Conservation (phyloP, 768 basidiomycete species). For the Trametes elegans region DNA sequence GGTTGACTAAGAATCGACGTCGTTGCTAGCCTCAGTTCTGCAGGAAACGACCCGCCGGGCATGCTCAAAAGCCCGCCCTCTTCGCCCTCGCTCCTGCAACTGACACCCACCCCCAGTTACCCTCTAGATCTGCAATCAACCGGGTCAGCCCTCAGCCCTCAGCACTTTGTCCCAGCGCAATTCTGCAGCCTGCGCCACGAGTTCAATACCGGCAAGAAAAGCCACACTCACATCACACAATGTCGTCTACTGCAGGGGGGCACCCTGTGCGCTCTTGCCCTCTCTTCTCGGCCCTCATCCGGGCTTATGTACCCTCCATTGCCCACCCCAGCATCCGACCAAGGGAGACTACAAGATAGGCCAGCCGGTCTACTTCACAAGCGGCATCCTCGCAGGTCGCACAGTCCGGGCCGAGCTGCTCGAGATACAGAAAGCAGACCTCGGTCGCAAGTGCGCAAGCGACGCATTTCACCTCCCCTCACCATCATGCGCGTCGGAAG, state of each 20-base stretch:
- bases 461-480: not conserved
- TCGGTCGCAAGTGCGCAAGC: slow-evolving; percentile 59
- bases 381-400: slow-evolving; percentile 61
- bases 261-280: not conserved
- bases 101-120: too few species aligned
- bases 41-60: too few species aligned
- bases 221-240: not conserved
- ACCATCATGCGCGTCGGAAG: not conserved
- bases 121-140: too few species aligned
- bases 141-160: too few species aligned
- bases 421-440: slow-evolving; percentile 63
- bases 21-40: not conserved
- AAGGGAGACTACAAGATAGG: slow-evolving; percentile 32
- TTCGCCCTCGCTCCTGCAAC: too few species aligned
- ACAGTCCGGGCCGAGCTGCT: slow-evolving; percentile 52
- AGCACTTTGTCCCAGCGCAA: too few species aligned
- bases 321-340: not conserved
- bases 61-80: too few species aligned
- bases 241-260: too few species aligned
- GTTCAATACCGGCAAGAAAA: too few species aligned
- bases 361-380: slow-evolving; percentile 50
- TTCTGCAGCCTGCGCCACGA: too few species aligned
- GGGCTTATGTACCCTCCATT: not conserved
- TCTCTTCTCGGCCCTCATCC: not conserved
- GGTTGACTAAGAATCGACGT: slow-evolving; percentile 1